Evolutionary conservation across 2,329 filamentous ascomycete genomes (phyloP), one percentile per base, ranked within the genome.

Genomic region (Colletotrichum sp.): DNA sequence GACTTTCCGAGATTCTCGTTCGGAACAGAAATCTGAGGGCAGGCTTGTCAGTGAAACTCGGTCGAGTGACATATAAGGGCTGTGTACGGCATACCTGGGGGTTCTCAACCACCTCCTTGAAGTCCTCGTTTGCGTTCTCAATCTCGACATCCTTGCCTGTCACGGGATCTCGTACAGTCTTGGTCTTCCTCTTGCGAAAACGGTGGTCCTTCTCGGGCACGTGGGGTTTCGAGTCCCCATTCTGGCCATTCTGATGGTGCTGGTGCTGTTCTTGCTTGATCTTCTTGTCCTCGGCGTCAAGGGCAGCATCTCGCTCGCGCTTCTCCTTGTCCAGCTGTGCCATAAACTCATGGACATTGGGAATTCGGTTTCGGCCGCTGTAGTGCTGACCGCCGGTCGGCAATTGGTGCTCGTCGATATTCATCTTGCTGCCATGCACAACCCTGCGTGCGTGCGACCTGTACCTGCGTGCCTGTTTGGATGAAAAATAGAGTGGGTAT

Each of bases 81-180:
- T 29, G 36, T 21, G 3, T 24, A 11, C 15, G 31, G 24, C 83
- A 77, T 86, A 94, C 93, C 82, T 88, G 86, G 1, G 95, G 95
- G 73, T 97, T 88, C 65, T 94, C 91, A 0, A 93, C 93, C 4
- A 90, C 86, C 57, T 94, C 89, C 83, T 94, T 89, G 78, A 93
- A 86, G 59, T 93, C 88, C 68, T 92, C 87, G 78, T 94, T 91
- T 24, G 94, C 92, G 84, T 98, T 94, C 77, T 95, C 94, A 76
- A 98, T 98, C 76, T 94, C 90, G 24, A 98, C 94, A 76, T 98
- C 89, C 66, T 92, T 93, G 24, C 95, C 95, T 0, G 96, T 98
- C 1, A 95, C 94, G 0, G 96, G 96, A 81, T 98, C 96, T 1
- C 94, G 95, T 58, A 98, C 96, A 9, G 83, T 86, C 21, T 94